Percentiles rank a stretch among this genome's conserved stretches.
Conservation (phyloP, 1,284 basidiomycete genomes). For the Anthracocystis setariae region DNA sequence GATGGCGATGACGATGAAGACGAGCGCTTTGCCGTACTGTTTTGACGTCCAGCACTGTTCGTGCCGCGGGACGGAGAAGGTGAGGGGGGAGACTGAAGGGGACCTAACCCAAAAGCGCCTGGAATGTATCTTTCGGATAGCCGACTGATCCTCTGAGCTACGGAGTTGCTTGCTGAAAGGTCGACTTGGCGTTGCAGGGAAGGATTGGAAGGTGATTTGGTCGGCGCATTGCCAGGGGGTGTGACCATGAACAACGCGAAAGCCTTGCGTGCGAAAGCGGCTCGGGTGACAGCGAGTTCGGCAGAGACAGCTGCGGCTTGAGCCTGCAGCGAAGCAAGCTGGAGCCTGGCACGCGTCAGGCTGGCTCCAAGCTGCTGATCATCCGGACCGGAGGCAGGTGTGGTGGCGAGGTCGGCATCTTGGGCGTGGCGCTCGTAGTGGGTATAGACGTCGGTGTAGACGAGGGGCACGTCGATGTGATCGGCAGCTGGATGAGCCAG, state of each 20-base stretch:
- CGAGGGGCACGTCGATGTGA: slow-evolving; percentile 18
- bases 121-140: slow-evolving; percentile 53
- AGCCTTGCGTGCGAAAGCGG: slow-evolving; percentile 42
- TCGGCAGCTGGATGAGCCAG: slow-evolving; percentile 33
- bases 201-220: neutral
- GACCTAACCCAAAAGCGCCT: slow-evolving; percentile 40
- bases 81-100: slow-evolving; percentile 6
- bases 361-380: slow-evolving; percentile 29
- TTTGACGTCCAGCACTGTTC: slow-evolving; percentile 2
- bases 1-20: neutral
- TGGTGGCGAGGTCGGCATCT: neutral
- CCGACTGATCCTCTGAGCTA: slow-evolving; percentile 37
- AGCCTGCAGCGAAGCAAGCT: slow-evolving; percentile 22
- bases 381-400: slow-evolving; percentile 1
- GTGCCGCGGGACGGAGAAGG: neutral
- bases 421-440: slow-evolving; percentile 32
- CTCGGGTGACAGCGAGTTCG: slow-evolving; percentile 28
- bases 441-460: slow-evolving; percentile 43
- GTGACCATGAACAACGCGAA: slow-evolving; percentile 36
- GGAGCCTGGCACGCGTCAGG: slow-evolving; percentile 16
- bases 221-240: slow-evolving; percentile 14
- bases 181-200: slow-evolving; percentile 14
- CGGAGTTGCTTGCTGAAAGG: slow-evolving; percentile 29
- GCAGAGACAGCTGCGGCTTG: slow-evolving; percentile 14
- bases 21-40: neutral